Base-by-base conservation (phyloP, 2,329 filamentous ascomycete genomes). In the Alternaria brassicicola region DNA sequence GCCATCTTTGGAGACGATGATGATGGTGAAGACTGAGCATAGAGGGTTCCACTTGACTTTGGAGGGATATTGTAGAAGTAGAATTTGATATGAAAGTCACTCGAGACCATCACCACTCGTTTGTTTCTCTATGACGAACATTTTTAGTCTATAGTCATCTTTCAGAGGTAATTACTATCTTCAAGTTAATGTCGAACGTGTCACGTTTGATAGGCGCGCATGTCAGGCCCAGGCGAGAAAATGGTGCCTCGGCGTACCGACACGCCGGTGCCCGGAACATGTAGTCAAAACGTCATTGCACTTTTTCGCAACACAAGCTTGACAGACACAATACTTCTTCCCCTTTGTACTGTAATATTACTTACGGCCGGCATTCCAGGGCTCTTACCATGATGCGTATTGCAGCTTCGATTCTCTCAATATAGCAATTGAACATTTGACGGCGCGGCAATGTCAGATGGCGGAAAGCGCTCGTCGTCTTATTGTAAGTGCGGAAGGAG, bases 1-100 rank as follows among this genome's bases (percentile, higher is more conserved):
- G 91, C 92, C n/a, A 93, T 98, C 28, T 98, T 98, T 84, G 94
- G 93, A 6, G 92, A 93, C 74, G 90, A 90, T 70, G 89, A 92
- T 38, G 65, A 92, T 38, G 65, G 67, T 9, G 63, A 70, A 6
- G 62, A 65, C 21, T 58, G 31, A 58, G 17, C 25, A 17, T 39
- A 13, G 8, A 21, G 21, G 21, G 3, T 6, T 6, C 3, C 25
- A 21, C 25, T 13, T 3, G 17, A 5, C n/a, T 12, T 26, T 2
- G 17, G 15, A 17, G 3, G 8, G 19, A n/a, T 17, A 36, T 36
- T 19, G 33, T 9, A 36, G 25, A 26, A 4, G 25, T 26, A 26
- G 7, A 26, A 26, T 26, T 30, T 30, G 28, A 30, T 30, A 1
- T 30, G 9, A 30, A 30, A 30, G 7, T 26, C 25, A 26, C 25